phyloP scores from a whole-genome alignment of 75 land plant species.

The Cryptomeria japonica region DNA sequence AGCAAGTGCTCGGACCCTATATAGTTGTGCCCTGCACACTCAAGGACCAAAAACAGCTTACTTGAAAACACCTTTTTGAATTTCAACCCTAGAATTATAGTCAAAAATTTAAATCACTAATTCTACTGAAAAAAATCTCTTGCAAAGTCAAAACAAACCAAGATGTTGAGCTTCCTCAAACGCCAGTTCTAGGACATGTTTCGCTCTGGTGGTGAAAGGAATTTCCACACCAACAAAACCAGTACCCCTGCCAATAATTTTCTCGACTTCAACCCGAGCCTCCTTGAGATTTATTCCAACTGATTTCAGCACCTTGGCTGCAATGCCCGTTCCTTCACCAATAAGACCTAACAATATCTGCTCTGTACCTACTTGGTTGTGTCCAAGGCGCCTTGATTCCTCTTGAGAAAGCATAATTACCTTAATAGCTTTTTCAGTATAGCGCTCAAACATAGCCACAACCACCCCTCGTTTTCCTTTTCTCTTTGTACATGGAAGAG shows the following conservation, averaged over 20 bases:
- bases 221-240: constrained; percentile 58
- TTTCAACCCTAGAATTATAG: neutral
- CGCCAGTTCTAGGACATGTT: constrained; percentile 52
- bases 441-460: constrained; percentile 50
- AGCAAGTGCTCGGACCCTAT: constrained; percentile 60
- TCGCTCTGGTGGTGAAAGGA: constrained; percentile 55
- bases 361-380: constrained; percentile 58
- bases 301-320: constrained; percentile 56
- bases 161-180: constrained; percentile 53
- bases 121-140: neutral
- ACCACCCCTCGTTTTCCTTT: constrained; percentile 32
- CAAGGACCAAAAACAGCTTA: constrained; percentile 1
- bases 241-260: constrained; percentile 56
- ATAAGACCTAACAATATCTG: constrained; percentile 56
- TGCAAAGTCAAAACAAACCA: constrained; percentile 19
- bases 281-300: constrained; percentile 59
- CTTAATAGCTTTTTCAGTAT: constrained; percentile 57
- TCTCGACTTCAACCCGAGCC: constrained; percentile 59
- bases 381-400: constrained; percentile 49
- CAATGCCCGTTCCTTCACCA: constrained; percentile 63
- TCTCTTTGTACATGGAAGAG: constrained; percentile 3
- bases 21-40: constrained; percentile 45
- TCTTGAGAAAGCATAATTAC: constrained; percentile 63
- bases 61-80: neutral
- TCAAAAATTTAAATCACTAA: neutral